A percentile compares a stretch with the other conserved stretches of the same genome.
phyloP scores from a whole-genome alignment of 2,329 filamentous ascomycete genomes.

The Xylariaceae sp. region DNA sequence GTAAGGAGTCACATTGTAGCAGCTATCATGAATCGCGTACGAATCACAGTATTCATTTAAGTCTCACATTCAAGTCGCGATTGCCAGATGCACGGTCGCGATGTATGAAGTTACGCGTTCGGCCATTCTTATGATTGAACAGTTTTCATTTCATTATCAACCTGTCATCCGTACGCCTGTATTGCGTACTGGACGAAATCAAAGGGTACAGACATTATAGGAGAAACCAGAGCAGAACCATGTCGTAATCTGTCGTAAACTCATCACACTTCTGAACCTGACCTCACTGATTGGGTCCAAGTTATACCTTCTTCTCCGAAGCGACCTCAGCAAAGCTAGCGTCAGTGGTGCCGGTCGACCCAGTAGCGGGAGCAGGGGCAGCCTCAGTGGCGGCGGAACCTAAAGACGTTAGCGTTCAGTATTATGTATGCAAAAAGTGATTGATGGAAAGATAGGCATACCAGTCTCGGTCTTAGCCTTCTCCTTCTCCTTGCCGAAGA shows the following conservation, averaged over 20 bases:
- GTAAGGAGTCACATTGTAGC: too few relatives aligned
- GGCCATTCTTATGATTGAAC: too few relatives aligned
- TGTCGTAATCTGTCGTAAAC: constrained; percentile 17
- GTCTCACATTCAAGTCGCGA: too few relatives aligned
- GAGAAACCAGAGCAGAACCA: background rate
- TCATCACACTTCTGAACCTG: constrained; percentile 3
- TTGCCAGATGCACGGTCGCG: too few relatives aligned
- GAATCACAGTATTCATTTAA: too few relatives aligned
- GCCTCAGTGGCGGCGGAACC: constrained; percentile 1
- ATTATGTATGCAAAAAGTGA: constrained; percentile 14
- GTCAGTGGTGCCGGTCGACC: background rate
- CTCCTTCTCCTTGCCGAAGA: constrained; percentile 55
- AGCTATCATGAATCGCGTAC: too few relatives aligned
- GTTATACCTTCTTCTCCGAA: constrained; percentile 12
- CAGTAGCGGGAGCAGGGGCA: background rate
- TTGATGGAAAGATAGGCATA: constrained; percentile 16
- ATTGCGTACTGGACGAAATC: too few relatives aligned
- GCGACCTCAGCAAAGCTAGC: constrained; percentile 2
- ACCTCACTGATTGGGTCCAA: background rate
- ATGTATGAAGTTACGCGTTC: too few relatives aligned
- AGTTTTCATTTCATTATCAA: too few relatives aligned
- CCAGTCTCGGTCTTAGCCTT: constrained; percentile 19
- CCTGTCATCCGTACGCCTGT: too few relatives aligned
- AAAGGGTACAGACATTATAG: too few relatives aligned
- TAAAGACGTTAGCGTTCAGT: background rate